phyloP scores from a whole-genome alignment of 805 yeast genomes.

The Wickerhamiella hasegawae region DNA sequence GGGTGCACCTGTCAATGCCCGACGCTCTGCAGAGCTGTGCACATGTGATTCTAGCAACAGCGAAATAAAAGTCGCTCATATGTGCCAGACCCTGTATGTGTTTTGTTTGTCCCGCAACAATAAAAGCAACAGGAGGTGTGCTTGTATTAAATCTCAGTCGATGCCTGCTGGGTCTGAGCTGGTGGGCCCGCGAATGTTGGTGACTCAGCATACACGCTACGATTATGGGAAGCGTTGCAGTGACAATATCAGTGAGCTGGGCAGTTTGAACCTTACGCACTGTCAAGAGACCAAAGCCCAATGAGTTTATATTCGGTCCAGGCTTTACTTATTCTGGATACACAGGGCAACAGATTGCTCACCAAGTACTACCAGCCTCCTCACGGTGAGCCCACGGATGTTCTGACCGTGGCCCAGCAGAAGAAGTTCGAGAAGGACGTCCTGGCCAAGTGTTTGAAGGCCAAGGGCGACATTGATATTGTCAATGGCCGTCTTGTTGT shows the following conservation, averaged over 20 bases:
- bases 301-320: conserved; percentile 60
- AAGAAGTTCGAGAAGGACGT: conserved; percentile 57
- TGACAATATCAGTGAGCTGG: too few relatives aligned
- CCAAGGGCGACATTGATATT: conserved; percentile 63
- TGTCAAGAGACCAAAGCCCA: too few relatives aligned
- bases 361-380: conserved; percentile 75
- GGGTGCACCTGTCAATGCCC: conserved; percentile 71
- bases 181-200: too few relatives aligned
- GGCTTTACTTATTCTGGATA: conserved; percentile 68
- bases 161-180: too few relatives aligned
- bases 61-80: conserved; percentile 29
- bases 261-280: too few relatives aligned
- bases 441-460: conserved; percentile 62
- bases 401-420: conserved; percentile 44
- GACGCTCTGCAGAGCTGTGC: conserved; percentile 51
- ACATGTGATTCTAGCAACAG: conserved; percentile 33
- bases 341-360: conserved; percentile 61
- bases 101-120: too few relatives aligned
- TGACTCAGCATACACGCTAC: too few relatives aligned
- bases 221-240: too few relatives aligned
- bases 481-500: conserved; percentile 67
- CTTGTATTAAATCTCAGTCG: too few relatives aligned
- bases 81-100: too few relatives aligned
- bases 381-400: conserved; percentile 20
- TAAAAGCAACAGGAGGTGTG: too few relatives aligned